These are phyloP conservation scores for Suillus subluteus DNA, from an alignment of 768 basidiomycete genomes.

Conservation along the genomic window DNA sequence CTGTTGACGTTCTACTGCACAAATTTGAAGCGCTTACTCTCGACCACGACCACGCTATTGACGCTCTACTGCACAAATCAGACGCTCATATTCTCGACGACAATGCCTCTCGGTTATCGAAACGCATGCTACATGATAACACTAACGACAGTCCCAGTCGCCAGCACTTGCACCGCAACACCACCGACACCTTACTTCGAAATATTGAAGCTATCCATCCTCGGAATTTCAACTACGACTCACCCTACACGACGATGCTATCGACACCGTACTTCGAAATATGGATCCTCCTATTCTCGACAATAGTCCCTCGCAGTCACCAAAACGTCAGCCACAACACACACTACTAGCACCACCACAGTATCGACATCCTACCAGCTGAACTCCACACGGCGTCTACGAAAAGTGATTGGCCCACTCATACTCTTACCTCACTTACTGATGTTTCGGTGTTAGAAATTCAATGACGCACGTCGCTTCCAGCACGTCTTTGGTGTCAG, in stretches of 20 bases:
- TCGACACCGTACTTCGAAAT: background rate
- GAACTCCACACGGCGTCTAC: background rate
- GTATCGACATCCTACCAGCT: background rate
- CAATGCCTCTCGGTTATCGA: background rate
- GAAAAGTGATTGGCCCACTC: background rate
- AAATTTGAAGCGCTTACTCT: background rate
- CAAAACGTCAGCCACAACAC: background rate
- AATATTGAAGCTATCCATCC: background rate
- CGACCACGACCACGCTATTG: background rate
- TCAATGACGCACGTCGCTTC: background rate
- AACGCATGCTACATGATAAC: background rate
- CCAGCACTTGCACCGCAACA: background rate
- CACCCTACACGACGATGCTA: background rate
- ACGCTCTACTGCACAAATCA: background rate
- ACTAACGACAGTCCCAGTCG: background rate
- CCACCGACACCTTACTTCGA: background rate
- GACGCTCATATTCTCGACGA: background rate
- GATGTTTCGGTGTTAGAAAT: background rate
- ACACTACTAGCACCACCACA: background rate
- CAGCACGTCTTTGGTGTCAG: background rate
- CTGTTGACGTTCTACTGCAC: background rate
- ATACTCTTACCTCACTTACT: background rate
- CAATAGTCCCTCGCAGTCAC: background rate
- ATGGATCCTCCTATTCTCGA: background rate
- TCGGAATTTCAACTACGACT: background rate